Percentiles rank a stretch among this genome's conserved stretches.
Evolutionary conservation across 1,284 basidiomycete genomes (phyloP).

Genomic region (Lignosus rhinocerotis): DNA sequence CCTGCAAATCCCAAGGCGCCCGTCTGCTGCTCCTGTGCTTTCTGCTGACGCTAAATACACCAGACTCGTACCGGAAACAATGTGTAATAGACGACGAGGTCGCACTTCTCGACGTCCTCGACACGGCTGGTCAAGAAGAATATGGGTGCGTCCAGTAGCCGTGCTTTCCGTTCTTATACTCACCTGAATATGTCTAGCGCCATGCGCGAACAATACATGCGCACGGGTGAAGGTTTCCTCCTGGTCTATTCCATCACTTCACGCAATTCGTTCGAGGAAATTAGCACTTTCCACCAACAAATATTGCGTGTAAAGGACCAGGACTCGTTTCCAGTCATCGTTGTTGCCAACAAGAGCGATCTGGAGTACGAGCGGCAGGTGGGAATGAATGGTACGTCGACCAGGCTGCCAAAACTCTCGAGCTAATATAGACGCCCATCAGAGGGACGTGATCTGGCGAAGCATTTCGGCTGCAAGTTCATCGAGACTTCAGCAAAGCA

Average conservation of each 20-base stretch:
- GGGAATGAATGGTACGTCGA: slow-evolving; percentile 82
- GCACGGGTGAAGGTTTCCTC: slow-evolving; percentile 97
- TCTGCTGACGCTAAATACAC: slow-evolving; percentile 1
- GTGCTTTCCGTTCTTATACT: background rate
- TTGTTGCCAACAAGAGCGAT: slow-evolving; percentile 99
- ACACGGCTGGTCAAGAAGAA: slow-evolving; percentile 99
- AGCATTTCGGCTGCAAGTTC: slow-evolving; percentile 95
- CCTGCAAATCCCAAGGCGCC: background rate
- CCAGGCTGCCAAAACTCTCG: background rate
- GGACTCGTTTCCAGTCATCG: slow-evolving; percentile 96
- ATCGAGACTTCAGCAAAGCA: slow-evolving; percentile 99
- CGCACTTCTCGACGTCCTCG: slow-evolving; percentile 94
- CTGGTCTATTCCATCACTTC: slow-evolving; percentile 99
- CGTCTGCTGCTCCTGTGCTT: background rate
- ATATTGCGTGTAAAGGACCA: slow-evolving; percentile 97
- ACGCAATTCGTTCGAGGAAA: slow-evolving; percentile 97
- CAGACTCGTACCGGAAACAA: slow-evolving; percentile 95
- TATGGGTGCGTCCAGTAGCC: slow-evolving; percentile 75
- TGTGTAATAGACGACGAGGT: slow-evolving; percentile 98
- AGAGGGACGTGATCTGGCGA: slow-evolving; percentile 98
- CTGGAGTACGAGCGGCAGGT: slow-evolving; percentile 98
- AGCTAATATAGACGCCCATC: slow-evolving; percentile 12
- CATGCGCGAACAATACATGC: slow-evolving; percentile 98
- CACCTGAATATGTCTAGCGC: slow-evolving; percentile 55
- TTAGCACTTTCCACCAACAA: slow-evolving; percentile 97